Percentiles rank a stretch among this genome's conserved stretches.
These are phyloP conservation scores for Melaleuca alternifolia DNA, from an alignment of 345 rosid genomes.

Conservation along the genomic window DNA sequence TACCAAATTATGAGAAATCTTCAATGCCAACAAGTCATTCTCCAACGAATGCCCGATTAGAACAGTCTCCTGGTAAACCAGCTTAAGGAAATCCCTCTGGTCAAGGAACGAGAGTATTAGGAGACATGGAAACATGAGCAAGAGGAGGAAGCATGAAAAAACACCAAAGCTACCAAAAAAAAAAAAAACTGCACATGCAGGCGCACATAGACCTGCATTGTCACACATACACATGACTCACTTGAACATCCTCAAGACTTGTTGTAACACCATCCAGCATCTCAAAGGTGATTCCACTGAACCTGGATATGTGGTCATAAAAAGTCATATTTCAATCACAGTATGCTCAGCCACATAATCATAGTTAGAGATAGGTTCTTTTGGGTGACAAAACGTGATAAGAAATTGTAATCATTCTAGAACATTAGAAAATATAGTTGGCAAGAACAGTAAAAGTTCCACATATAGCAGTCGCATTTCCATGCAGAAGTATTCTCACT, in stretches of 20 bases:
- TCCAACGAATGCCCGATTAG: constrained; percentile 96
- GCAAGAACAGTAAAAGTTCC: not conserved
- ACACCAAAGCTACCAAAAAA: not conserved
- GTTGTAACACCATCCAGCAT: constrained; percentile 80
- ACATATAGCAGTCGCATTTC: not conserved
- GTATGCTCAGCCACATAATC: not conserved
- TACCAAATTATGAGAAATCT: constrained; percentile 75
- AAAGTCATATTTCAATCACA: not conserved
- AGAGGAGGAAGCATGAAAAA: not conserved
- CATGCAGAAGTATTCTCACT: not conserved
- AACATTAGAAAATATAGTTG: not conserved
- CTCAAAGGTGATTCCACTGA: constrained; percentile 79
- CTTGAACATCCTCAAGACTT: constrained; percentile 81
- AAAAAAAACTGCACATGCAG: not conserved
- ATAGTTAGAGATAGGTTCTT: not conserved
- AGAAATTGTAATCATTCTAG: not conserved
- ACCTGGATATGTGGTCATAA: constrained; percentile 28
- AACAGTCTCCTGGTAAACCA: constrained; percentile 75
- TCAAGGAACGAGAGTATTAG: constrained; percentile 9
- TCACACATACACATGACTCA: not conserved
- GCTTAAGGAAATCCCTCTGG: constrained; percentile 74
- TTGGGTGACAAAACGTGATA: not conserved
- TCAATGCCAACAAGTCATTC: constrained; percentile 78
- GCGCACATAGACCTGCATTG: not conserved
- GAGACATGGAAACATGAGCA: not conserved